phyloP scores from a whole-genome alignment of 345 rosid genomes.

The Firmiana major region DNA sequence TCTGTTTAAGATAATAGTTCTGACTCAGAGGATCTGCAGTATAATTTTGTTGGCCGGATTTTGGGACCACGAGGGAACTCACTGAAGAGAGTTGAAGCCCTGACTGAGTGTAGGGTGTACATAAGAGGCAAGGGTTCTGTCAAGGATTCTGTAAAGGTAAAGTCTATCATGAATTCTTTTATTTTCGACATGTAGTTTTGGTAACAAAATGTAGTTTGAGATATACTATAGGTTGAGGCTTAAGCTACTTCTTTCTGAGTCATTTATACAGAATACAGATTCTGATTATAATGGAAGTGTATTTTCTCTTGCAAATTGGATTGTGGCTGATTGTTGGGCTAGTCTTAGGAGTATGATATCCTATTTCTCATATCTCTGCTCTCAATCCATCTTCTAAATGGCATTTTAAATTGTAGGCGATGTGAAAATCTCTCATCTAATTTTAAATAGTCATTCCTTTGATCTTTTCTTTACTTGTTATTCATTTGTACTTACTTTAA shows the following conservation, averaged over 20 bases:
- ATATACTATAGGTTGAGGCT: background rate
- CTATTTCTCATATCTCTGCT: background rate
- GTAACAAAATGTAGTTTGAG: background rate
- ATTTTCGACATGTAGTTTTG: background rate
- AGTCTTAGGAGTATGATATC: background rate
- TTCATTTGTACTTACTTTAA: background rate
- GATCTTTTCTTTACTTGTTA: background rate
- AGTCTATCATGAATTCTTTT: background rate
- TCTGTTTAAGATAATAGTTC: constrained; percentile 22
- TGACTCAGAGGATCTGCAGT: constrained; percentile 48
- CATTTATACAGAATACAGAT: background rate
- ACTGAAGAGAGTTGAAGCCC: constrained; percentile 81
- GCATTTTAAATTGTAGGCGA: constrained; percentile 24
- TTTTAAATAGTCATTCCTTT: background rate
- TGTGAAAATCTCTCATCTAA: background rate
- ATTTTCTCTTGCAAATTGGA: background rate
- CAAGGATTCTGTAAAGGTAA: constrained; percentile 83
- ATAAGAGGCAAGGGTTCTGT: constrained; percentile 81
- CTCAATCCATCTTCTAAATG: constrained; percentile 7
- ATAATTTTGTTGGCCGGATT: constrained; percentile 90
- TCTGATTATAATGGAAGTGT: background rate
- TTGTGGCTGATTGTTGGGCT: background rate
- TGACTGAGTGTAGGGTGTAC: constrained; percentile 80
- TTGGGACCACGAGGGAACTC: constrained; percentile 93
- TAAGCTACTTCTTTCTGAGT: background rate